Percentiles rank a stretch among this genome's conserved stretches.
Evolutionary conservation across 2,329 filamentous ascomycete genomes (phyloP).

Genomic region (Aureobasidium mangrovei): DNA sequence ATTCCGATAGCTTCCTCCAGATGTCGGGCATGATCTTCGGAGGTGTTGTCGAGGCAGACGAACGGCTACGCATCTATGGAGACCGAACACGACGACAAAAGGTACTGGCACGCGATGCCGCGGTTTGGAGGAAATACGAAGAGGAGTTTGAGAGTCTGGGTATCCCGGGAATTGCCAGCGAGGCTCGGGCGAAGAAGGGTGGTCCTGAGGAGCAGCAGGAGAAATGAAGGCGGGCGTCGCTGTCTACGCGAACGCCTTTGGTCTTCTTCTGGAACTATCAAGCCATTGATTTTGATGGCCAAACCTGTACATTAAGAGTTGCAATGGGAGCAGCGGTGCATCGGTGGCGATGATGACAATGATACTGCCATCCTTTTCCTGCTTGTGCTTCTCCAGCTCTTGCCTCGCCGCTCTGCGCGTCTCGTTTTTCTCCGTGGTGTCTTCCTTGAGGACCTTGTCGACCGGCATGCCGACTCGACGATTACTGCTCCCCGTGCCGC

Average conservation of each 20-base stretch:
- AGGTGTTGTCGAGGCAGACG: conserved; percentile 67
- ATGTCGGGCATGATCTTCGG: conserved; percentile 82
- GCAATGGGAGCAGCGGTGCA: not conserved
- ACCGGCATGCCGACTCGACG: not conserved
- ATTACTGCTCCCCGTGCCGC: not conserved
- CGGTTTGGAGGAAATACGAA: conserved; percentile 61
- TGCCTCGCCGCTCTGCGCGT: not conserved
- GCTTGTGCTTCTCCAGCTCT: conserved; percentile 4
- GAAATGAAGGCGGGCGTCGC: not conserved
- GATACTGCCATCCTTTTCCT: conserved; percentile 3
- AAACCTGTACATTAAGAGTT: not conserved
- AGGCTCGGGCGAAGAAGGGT: conserved; percentile 5
- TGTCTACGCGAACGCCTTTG: no score
- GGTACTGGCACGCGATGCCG: conserved; percentile 54
- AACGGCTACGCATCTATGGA: conserved; percentile 58
- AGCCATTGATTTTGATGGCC: not conserved
- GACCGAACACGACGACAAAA: conserved; percentile 55
- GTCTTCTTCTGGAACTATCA: no score
- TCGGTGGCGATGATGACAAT: conserved; percentile 4
- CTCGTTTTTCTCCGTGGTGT: not conserved
- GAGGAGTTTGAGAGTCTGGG: conserved; percentile 44
- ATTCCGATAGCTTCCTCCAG: conserved; percentile 57
- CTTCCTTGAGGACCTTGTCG: not conserved
- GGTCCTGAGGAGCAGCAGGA: not conserved
- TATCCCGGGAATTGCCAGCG: conserved; percentile 7